Percentiles rank a stretch among this genome's conserved stretches.
phyloP scores from a whole-genome alignment of 371 early-diverging fungal genomes.

The Umbelopsis sp. region DNA sequence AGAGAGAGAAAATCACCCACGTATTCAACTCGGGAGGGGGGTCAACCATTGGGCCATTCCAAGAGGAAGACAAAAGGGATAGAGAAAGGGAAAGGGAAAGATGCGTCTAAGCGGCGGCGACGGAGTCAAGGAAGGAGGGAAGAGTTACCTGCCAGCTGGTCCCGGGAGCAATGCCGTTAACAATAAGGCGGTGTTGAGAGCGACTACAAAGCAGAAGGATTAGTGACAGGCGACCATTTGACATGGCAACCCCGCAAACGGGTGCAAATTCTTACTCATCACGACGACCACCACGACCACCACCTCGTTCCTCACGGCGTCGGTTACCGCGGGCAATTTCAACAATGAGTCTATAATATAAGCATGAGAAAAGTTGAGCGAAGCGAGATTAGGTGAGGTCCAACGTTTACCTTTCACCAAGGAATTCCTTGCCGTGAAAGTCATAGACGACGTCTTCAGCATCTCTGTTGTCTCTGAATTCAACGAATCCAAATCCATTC shows the following conservation, averaged over 20 bases:
- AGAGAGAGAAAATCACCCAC: too few species aligned
- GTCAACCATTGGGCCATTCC: constrained; percentile 1
- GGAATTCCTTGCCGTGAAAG: constrained; percentile 69
- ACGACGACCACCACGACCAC: constrained; percentile 51
- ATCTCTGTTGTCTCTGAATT: constrained; percentile 72
- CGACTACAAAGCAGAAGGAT: constrained; percentile 37
- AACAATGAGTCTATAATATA: constrained; percentile 64
- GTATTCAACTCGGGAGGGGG: background rate
- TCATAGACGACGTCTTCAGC: constrained; percentile 79
- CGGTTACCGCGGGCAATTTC: constrained; percentile 75
- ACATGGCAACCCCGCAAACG: background rate
- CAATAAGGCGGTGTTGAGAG: constrained; percentile 67
- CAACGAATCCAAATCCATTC: constrained; percentile 81
- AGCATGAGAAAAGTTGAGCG: too few species aligned
- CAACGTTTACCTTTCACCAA: constrained; percentile 69
- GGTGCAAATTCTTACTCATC: constrained; percentile 11
- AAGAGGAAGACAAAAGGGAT: constrained; percentile 13
- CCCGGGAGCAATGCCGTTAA: constrained; percentile 73
- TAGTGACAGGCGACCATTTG: background rate
- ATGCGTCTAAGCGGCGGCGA: constrained; percentile 4
- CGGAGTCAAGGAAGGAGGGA: constrained; percentile 27
- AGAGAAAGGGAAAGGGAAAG: background rate
- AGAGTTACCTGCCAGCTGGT: constrained; percentile 83
- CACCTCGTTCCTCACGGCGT: constrained; percentile 44
- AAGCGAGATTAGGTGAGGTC: too few species aligned